A percentile compares a stretch with the other conserved stretches of the same genome.
Conservation (phyloP, 176 grass and related monocot species). For the Hsuehochloa calcarea region DNA sequence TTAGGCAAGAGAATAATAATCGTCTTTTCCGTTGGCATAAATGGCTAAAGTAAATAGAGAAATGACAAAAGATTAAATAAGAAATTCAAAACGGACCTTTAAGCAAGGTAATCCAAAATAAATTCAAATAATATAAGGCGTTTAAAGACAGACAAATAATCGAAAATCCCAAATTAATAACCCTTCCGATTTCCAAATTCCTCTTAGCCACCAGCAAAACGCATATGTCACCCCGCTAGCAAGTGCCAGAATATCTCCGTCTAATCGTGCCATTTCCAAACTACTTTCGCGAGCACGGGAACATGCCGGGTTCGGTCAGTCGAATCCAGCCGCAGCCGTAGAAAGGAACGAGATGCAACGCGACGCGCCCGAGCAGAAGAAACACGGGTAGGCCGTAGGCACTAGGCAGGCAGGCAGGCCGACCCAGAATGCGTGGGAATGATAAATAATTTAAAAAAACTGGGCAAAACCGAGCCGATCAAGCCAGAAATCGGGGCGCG, state of each 20-base stretch:
- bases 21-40: too few relatives aligned
- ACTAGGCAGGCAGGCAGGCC: not conserved
- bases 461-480: not conserved
- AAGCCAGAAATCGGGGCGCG: not conserved
- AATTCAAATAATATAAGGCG: too few relatives aligned
- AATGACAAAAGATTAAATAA: too few relatives aligned
- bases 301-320: not conserved
- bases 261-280: not conserved
- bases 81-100: too few relatives aligned
- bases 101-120: too few relatives aligned
- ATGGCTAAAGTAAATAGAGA: too few relatives aligned
- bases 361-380: not conserved
- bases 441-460: not conserved
- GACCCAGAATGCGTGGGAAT: not conserved
- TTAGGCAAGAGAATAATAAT: not conserved
- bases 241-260: not conserved
- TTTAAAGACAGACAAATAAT: too few relatives aligned
- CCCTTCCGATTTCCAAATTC: not conserved
- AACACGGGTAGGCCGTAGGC: not conserved
- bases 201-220: not conserved
- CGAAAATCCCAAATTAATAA: not conserved
- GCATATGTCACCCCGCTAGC: not conserved
- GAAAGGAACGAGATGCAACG: not conserved
- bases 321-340: not conserved
- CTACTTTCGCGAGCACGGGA: not conserved